Evolutionary conservation across 2,329 filamentous ascomycete genomes (phyloP).

Genomic region (Diaporthe vexans): DNA sequence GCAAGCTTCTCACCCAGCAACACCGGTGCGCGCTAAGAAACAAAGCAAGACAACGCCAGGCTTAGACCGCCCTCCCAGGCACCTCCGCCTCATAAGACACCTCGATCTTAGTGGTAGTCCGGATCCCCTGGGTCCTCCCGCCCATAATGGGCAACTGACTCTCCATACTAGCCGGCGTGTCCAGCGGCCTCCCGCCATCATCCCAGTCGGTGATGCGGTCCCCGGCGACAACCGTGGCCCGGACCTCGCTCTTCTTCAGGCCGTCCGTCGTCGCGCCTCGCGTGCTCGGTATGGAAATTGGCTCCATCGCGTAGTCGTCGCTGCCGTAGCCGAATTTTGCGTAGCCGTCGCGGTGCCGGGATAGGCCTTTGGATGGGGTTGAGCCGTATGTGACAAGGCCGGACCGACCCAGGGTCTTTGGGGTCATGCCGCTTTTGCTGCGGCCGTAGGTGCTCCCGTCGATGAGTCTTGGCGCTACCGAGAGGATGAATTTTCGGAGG

Average conservation of each 20-base stretch:
- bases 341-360: neutral
- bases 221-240: slow-evolving; percentile 1
- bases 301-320: slow-evolving; percentile 28
- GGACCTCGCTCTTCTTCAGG: neutral
- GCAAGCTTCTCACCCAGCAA: neutral
- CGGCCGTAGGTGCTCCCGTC: slow-evolving; percentile 40
- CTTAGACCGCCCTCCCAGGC: neutral
- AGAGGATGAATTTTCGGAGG: slow-evolving; percentile 55
- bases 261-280: neutral
- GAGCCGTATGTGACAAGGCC: slow-evolving; percentile 28
- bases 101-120: slow-evolving; percentile 27
- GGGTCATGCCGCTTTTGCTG: neutral
- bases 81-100: neutral
- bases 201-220: neutral
- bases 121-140: neutral
- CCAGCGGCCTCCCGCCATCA: neutral
- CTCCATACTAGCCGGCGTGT: neutral
- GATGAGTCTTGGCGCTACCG: slow-evolving; percentile 53
- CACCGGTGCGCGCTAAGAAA: neutral
- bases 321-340: slow-evolving; percentile 17
- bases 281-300: neutral
- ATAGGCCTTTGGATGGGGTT: neutral
- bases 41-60: neutral
- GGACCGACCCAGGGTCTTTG: neutral
- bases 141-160: slow-evolving; percentile 30